Evolutionary conservation across 1,139 yeast species (phyloP).

Genomic region (Candida frijolesensis): DNA sequence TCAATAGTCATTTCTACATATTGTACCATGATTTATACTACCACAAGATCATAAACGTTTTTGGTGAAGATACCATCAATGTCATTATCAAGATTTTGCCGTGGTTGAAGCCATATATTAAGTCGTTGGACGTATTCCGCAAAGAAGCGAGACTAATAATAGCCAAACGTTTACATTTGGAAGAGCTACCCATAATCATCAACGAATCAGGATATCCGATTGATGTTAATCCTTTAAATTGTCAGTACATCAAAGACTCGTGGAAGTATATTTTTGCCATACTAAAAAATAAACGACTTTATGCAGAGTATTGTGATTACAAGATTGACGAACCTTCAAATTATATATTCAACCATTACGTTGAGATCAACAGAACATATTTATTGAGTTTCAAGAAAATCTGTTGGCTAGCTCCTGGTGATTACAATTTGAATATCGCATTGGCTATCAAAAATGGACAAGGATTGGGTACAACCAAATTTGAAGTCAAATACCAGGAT

Average conservation of each 20-base stretch:
- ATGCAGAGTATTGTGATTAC: constrained; percentile 55
- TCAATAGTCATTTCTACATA: constrained; percentile 46
- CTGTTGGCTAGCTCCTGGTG: constrained; percentile 53
- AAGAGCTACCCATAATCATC: constrained; percentile 25
- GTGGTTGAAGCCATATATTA: constrained; percentile 46
- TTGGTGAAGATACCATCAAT: constrained; percentile 41
- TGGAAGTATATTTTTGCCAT: constrained; percentile 58
- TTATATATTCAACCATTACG: constrained; percentile 45
- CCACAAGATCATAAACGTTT: constrained; percentile 41
- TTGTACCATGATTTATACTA: constrained; percentile 53
- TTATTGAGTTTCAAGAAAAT: constrained; percentile 49
- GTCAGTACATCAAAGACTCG: constrained; percentile 47
- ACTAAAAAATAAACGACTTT: constrained; percentile 52
- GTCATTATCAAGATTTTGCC: constrained; percentile 37
- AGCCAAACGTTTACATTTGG: constrained; percentile 29
- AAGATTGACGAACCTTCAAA: constrained; percentile 53
- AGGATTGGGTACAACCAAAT: constrained; percentile 63
- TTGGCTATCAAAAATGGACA: constrained; percentile 53
- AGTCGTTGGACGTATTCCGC: constrained; percentile 52
- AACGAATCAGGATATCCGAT: constrained; percentile 23
- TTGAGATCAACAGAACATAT: constrained; percentile 52
- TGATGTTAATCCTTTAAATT: constrained; percentile 22
- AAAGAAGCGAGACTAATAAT: constrained; percentile 34
- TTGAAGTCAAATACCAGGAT: constrained; percentile 41
- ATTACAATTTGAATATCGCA: constrained; percentile 54